Conservation (phyloP, 306 rosid species). For the Pueraria montana region DNA sequence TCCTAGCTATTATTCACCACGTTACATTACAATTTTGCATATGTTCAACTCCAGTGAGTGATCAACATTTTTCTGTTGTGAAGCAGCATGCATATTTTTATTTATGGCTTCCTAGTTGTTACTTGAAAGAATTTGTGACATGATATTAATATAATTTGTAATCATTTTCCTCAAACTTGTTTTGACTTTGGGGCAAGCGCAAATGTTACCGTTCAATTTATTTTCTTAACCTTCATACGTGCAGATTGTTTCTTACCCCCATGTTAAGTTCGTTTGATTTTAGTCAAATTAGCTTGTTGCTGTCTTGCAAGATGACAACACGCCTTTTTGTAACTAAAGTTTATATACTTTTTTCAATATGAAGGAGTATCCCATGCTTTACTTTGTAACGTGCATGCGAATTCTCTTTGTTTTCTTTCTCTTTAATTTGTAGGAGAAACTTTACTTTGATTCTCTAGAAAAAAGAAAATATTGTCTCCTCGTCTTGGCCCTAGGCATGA, state of each 20-base stretch:
- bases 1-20: not conserved
- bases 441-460: constrained; percentile 23
- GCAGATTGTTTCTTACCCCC: not conserved
- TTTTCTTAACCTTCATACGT: not conserved
- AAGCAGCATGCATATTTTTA: not conserved
- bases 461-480: not conserved
- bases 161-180: not conserved
- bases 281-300: not conserved
- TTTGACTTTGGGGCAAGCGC: not conserved
- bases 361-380: constrained; percentile 21
- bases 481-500: constrained; percentile 38
- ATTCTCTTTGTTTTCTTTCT: not conserved
- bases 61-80: not conserved
- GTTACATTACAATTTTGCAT: not conserved
- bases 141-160: not conserved
- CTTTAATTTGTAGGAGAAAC: constrained; percentile 3
- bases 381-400: not conserved
- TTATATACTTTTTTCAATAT: constrained; percentile 2
- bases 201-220: not conserved
- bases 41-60: too few relatives aligned
- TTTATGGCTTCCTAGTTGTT: not conserved
- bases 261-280: not conserved
- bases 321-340: not conserved
- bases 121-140: not conserved
- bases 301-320: constrained; percentile 15